Conservation (phyloP, 2,329 filamentous ascomycete species). For the Xylariaceae sp. region DNA sequence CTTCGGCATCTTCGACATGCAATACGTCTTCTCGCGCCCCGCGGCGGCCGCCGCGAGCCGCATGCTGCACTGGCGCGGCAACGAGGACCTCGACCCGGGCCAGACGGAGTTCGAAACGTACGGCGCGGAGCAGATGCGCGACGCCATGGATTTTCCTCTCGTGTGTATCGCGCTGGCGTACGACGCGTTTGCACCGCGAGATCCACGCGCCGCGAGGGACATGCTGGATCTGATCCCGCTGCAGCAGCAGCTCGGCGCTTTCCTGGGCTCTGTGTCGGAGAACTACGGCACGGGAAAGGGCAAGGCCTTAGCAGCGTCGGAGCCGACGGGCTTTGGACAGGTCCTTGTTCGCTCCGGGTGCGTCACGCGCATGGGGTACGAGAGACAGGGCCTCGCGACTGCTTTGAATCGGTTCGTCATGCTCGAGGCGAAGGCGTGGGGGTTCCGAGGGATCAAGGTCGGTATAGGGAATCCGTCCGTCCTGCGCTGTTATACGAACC, state of each 20-base stretch:
- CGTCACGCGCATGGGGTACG: constrained; percentile 20
- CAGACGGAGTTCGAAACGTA: constrained; percentile 5
- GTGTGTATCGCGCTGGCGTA: constrained; percentile 41
- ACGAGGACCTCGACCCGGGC: constrained; percentile 23
- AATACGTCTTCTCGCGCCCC: constrained; percentile 31
- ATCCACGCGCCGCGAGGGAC: constrained; percentile 17
- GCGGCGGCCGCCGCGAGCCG: constrained; percentile 36
- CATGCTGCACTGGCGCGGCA: constrained; percentile 37
- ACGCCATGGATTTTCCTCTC: constrained; percentile 44
- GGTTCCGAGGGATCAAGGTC: constrained; percentile 12
- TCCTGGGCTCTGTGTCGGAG: constrained; percentile 10
- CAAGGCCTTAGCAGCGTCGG: not conserved
- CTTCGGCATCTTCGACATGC: constrained; percentile 28
- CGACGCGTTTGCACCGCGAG: constrained; percentile 32
- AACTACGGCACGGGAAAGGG: not conserved
- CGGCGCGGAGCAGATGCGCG: constrained; percentile 28
- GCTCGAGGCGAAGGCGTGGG: constrained; percentile 24
- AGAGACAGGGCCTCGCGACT: constrained; percentile 19
- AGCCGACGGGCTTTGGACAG: constrained; percentile 8
- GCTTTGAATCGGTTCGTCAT: constrained; percentile 27
- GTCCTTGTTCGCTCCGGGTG: constrained; percentile 22
- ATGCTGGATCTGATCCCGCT: constrained; percentile 16
- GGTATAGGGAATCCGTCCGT: constrained; percentile 18
- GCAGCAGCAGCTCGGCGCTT: constrained; percentile 14
- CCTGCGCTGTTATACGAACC: constrained; percentile 10